These are phyloP conservation scores for Hypoxylon subgilvum DNA, from an alignment of 495 filamentous ascomycete genomes.

Conservation along the genomic window DNA sequence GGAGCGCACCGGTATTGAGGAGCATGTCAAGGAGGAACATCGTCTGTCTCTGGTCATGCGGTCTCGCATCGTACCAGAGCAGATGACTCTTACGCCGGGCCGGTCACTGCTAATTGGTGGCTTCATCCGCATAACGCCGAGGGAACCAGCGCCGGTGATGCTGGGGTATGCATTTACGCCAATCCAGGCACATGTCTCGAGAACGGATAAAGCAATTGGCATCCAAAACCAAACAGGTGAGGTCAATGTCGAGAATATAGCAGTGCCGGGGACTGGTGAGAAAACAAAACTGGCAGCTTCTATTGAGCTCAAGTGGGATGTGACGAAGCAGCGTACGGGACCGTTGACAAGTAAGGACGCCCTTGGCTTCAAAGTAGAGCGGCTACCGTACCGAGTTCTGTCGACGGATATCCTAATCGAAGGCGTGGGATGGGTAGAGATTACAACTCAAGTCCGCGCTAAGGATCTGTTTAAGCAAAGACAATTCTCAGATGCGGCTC, in stretches of 20 bases:
- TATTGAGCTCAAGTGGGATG: conserved; percentile 77
- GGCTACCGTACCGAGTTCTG: conserved; percentile 78
- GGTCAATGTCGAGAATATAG: conserved; percentile 64
- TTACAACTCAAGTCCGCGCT: conserved; percentile 78
- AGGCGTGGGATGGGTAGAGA: conserved; percentile 90
- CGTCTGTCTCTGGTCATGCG: conserved; percentile 77
- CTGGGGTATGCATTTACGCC: conserved; percentile 81
- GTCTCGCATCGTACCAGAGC: conserved; percentile 67
- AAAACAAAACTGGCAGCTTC: conserved; percentile 71
- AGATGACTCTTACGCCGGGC: conserved; percentile 72
- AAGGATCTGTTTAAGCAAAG: conserved; percentile 43
- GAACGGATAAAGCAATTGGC: conserved; percentile 75
- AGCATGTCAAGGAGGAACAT: conserved; percentile 68
- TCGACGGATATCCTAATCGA: conserved; percentile 86
- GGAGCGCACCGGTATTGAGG: conserved; percentile 70
- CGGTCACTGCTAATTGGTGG: conserved; percentile 87
- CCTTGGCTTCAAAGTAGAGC: conserved; percentile 59
- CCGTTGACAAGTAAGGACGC: conserved; percentile 61
- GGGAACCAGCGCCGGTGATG: conserved; percentile 65
- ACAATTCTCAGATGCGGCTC: conserved; percentile 9
- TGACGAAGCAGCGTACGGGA: conserved; percentile 73
- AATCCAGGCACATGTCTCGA: conserved; percentile 72
- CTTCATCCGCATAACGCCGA: conserved; percentile 85
- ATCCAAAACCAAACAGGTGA: conserved; percentile 63
- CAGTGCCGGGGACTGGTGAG: conserved; percentile 60